Base-by-base conservation (phyloP, 441 rosid genomes). In the Geranium incanum region DNA sequence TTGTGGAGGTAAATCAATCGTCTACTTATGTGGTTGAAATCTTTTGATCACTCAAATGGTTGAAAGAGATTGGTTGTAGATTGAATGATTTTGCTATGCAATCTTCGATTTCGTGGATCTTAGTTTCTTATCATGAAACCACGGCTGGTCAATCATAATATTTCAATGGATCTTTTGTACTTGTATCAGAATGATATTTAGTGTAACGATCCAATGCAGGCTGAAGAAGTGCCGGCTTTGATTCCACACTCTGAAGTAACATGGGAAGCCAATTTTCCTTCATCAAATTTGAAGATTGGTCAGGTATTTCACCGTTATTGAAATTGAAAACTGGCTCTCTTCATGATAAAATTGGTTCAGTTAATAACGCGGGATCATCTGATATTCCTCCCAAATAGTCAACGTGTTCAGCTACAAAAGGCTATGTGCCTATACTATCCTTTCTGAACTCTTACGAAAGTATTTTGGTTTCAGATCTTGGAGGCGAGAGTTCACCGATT, bases 401-500 rank as follows among this genome's bases (percentile, higher is more conserved):
- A 50, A 16, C 15, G 57, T 1, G 33, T 28, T 36, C 41, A 48
- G 63, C 52, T 15, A 67, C 28, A 18, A 18, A 52, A 13, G 16
- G 60, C 16, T 52, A n/a, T 5, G 55, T 57, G 69, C 67, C 6
- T n/a, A 45, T 70, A 71, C 36, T 55, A 16, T 59, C 23, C 48
- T 73, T 59, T 13, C n/a, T 75, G 18, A 50, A 71, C 66, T 57
- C 62, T 68, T 73, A 12, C 68, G 43, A 11, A 72, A 63, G 50
- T 23, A 4, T 78, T 82, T 67, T 82, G 80, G 66, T 75, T 66
- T 79, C 81, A 90, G 99, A 86, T 85, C 63, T 86, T 90, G 81
- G 97, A 94, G 78, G 99, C 97, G 38, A 94, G 90, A 85, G 97
- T 94, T 72, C 91, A 87, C 72, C 95, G 86, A 78, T 80, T 94